A percentile compares a stretch with the other conserved stretches of the same genome.
phyloP scores from a whole-genome alignment of 2,329 filamentous ascomycete species.

The Curvularia spicifera region DNA sequence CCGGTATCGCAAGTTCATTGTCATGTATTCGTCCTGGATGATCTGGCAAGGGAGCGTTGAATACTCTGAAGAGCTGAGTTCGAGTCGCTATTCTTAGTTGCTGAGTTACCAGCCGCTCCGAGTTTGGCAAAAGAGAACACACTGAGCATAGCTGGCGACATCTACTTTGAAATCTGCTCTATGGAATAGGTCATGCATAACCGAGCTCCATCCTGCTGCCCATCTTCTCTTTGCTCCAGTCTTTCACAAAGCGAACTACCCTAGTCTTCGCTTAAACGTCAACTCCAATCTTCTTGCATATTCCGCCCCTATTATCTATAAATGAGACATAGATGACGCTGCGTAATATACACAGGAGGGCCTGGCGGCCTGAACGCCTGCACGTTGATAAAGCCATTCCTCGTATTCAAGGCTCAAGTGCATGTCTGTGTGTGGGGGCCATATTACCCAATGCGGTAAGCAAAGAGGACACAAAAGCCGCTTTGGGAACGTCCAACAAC shows the following conservation, averaged over 20 bases:
- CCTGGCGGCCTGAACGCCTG: too few species aligned
- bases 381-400: not conserved
- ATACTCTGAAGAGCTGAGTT: not conserved
- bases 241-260: slow-evolving; percentile 15
- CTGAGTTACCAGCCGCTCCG: not conserved
- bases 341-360: not conserved
- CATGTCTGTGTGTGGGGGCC: not conserved
- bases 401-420: not conserved
- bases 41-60: not conserved
- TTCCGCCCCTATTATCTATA: not conserved
- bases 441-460: not conserved
- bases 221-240: slow-evolving; percentile 14
- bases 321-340: not conserved
- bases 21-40: not conserved
- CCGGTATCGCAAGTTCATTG: not conserved
- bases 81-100: not conserved
- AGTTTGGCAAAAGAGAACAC: not conserved
- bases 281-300: not conserved
- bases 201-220: not conserved
- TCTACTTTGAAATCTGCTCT: not conserved
- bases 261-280: not conserved
- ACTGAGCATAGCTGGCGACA: not conserved
- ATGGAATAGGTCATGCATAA: not conserved
- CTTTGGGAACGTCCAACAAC: not conserved
- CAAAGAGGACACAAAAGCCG: not conserved